Conservation (phyloP, 805 yeast species). For the Alloascoidea africana region DNA sequence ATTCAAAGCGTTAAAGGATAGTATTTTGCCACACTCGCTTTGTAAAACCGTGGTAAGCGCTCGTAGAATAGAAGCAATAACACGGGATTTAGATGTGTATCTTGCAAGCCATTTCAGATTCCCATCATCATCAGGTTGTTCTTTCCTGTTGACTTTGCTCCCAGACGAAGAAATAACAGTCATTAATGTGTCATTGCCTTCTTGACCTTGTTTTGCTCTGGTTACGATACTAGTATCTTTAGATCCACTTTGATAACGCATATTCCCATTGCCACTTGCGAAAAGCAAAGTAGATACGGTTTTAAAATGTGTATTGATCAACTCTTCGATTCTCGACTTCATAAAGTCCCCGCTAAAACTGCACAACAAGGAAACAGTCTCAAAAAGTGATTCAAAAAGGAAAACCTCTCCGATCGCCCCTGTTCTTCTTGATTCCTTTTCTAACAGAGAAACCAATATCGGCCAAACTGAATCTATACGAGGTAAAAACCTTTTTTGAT, state of each 20-base stretch:
- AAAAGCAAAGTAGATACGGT: not conserved
- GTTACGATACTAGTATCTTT: not conserved
- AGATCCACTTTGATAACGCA: too few species aligned
- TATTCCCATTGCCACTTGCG: too few species aligned
- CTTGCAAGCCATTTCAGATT: not conserved
- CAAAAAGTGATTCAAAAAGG: conserved; percentile 16
- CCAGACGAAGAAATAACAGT: not conserved
- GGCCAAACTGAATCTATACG: conserved; percentile 40
- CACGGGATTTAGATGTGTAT: not conserved
- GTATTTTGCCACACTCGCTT: not conserved
- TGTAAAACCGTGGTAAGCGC: not conserved
- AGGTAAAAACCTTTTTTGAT: conserved; percentile 29
- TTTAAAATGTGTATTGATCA: not conserved
- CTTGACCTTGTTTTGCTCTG: not conserved
- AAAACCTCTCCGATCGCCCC: too few species aligned
- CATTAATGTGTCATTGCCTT: not conserved
- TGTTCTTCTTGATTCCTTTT: conserved; percentile 13
- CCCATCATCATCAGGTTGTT: not conserved
- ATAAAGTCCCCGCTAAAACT: conserved; percentile 19
- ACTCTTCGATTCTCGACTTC: conserved; percentile 14
- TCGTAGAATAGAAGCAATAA: not conserved
- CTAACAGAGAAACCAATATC: conserved; percentile 15
- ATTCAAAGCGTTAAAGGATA: not conserved
- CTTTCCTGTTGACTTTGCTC: not conserved
- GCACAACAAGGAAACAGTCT: conserved; percentile 14